These are phyloP conservation scores for Pythium brachiatum DNA, from an alignment of 352 stramenopile species.

Conservation along the genomic window DNA sequence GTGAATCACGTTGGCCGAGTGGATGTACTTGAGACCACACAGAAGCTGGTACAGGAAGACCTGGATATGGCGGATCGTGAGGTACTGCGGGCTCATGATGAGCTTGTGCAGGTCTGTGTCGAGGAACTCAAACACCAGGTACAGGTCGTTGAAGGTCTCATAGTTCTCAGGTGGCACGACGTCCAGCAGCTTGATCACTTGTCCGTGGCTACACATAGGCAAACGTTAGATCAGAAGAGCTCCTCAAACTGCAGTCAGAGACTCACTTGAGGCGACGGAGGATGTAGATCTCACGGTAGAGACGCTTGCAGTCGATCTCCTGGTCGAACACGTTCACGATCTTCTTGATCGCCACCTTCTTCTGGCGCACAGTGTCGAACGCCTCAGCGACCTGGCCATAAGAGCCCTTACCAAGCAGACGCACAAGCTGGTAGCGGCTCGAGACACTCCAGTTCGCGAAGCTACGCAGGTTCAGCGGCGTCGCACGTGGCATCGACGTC, in stretches of 20 bases:
- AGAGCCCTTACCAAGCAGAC: constrained; percentile 78
- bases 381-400: constrained; percentile 85
- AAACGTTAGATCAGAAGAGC: constrained; percentile 7
- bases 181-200: constrained; percentile 83
- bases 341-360: constrained; percentile 89
- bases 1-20: constrained; percentile 90
- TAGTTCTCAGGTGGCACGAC: constrained; percentile 83
- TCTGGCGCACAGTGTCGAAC: constrained; percentile 72
- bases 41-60: constrained; percentile 97
- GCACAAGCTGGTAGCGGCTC: constrained; percentile 74
- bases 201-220: constrained; percentile 43
- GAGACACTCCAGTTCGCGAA: constrained; percentile 85
- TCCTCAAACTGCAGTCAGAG: background rate
- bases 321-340: constrained; percentile 89
- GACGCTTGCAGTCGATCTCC: constrained; percentile 84
- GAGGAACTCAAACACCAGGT: constrained; percentile 92
- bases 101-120: constrained; percentile 94
- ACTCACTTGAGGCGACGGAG: constrained; percentile 69
- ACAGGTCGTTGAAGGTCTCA: constrained; percentile 87
- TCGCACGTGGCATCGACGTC: constrained; percentile 55
- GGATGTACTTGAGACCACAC: constrained; percentile 95
- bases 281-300: constrained; percentile 89
- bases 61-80: constrained; percentile 95
- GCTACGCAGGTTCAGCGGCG: constrained; percentile 75
- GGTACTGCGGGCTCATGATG: constrained; percentile 91